Evolutionary conservation across 169 alveolate species (phyloP), one percentile per base, ranked within the genome.

Genomic region (Pseudocohnilembus persalinus): DNA sequence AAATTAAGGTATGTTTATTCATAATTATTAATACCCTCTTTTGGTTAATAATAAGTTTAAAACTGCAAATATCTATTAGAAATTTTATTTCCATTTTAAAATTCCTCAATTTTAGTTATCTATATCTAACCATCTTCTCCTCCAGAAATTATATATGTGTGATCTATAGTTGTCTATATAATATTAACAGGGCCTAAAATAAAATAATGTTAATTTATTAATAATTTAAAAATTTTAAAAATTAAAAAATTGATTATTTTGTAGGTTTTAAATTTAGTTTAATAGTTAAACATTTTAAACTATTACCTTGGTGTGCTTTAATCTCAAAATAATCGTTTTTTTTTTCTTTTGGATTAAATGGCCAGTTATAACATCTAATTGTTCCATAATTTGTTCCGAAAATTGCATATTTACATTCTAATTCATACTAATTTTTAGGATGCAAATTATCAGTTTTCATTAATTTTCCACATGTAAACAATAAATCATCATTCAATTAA

Each of bases 41-140:
- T 27, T 33, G 49, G 73, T 26, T 29, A 4, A 0, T 73, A 81
- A 73, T 28, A 79, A 49, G 35, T 79, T 79, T 34, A 63, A n/a
- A 63, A 34, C 76, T 79, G 35, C 84, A n/a, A 79, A 29, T 0
- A 34, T 73, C 28, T 28, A 79, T 26, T n/a, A 29, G 24, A 63
- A 28, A 49, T 49, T 35, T 29, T 87, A 26, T 86, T 79, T 0
- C 87, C 87, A 27, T 86, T 80, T 26, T 76, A 80, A 49, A 63
- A 80, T 64, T 86, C 85, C 26, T 34, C 73, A 0, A 86, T 75
- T 68, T 74, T 86, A 29, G 64, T 26, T 0, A 80, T 63, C 25
- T 74, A 63, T 4, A 86, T 33, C 25, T 82, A 33, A 0, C 90
- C 90, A 79, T 86, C 85, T 33, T 86, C 90, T 0, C 83, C 82